Base-by-base conservation (phyloP, 1,284 basidiomycete genomes). In the Neolentinus lepideus region DNA sequence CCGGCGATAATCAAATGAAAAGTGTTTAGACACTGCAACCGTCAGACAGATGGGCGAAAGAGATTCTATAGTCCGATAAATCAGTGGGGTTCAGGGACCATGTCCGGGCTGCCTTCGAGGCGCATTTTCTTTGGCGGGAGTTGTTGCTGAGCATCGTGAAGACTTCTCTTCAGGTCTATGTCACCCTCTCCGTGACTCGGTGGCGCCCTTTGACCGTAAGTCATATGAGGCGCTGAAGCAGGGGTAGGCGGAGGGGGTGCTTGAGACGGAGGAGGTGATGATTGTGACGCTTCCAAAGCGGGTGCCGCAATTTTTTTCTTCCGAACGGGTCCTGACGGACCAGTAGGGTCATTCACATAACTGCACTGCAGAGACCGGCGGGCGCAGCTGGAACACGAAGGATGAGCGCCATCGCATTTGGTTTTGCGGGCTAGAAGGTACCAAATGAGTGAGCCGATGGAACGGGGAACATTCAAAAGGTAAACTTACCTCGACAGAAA, bases 341-440 rank as follows among this genome's bases (percentile, higher is more conserved):
- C 63, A 52, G 66, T 67, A 36, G 75, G 66, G 60, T 90, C 86
- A 64, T 88, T 86, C 35, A 84, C 85, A 69, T 91, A 91, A 67
- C 84, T 88, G 75, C 88, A 91, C 53, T 79, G 75, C 64, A 90
- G 72, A 48, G 78, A 78, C 59, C 89, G 75, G 57, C 87, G 83
- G 56, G 83, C 79, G 68, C 88, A 91, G 68, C 87, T 88, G 57
- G 85, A 81, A 66, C 88, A 91, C 27, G 84, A 78, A 29, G 88
- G 88, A 65, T 88, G 86, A 21, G 77, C 84, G 46, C 88, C 88
- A 67, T 91, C 88, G 63, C 88, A 91, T 66, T 88, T 85, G 16
- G 89, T 91, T 72, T 91, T 91, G 56, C 88, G 88, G 31, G 88
- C 89, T 90, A 61, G 62, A 56, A 57, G 25, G 25, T 26, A 3